Evolutionary conservation across 1,139 yeast genomes (phyloP).

Genomic region (Sugiyamaella neomexicana): DNA sequence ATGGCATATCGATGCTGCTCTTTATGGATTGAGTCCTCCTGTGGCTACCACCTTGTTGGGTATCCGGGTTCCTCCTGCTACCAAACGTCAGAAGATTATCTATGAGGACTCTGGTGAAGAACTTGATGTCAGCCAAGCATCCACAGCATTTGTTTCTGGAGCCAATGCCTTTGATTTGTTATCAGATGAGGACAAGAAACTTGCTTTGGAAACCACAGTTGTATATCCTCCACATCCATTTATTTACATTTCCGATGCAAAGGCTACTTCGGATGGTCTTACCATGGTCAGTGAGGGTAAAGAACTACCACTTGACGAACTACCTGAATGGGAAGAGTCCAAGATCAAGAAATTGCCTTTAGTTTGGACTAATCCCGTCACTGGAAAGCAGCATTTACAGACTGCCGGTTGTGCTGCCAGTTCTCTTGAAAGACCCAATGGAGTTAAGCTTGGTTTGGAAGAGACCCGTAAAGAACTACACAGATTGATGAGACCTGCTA

Average conservation of each 20-base stretch:
- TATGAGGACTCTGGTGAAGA: constrained; percentile 69
- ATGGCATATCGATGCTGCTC: constrained; percentile 92
- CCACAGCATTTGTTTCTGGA: constrained; percentile 85
- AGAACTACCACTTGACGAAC: constrained; percentile 61
- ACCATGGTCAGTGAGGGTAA: constrained; percentile 81
- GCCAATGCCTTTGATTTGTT: constrained; percentile 68
- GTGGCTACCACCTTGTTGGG: constrained; percentile 81
- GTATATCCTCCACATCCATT: constrained; percentile 92
- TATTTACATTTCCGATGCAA: constrained; percentile 75
- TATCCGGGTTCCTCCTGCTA: constrained; percentile 63
- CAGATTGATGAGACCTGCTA: constrained; percentile 80
- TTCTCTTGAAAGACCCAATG: constrained; percentile 57
- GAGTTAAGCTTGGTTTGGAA: constrained; percentile 60
- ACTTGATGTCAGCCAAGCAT: constrained; percentile 72
- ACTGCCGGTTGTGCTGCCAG: constrained; percentile 84
- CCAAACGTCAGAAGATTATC: constrained; percentile 48
- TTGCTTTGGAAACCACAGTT: constrained; percentile 72
- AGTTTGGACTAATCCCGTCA: constrained; percentile 92
- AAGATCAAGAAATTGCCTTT: constrained; percentile 75
- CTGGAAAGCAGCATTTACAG: constrained; percentile 77
- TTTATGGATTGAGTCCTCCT: constrained; percentile 83
- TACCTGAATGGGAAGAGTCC: constrained; percentile 78
- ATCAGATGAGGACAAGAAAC: constrained; percentile 65
- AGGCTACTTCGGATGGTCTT: constrained; percentile 79
- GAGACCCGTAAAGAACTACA: constrained; percentile 73